Percentiles rank a stretch among this genome's conserved stretches.
These are phyloP conservation scores for Hymenoscyphus fraxineus DNA, from an alignment of 2,329 filamentous ascomycete species.

Conservation along the genomic window DNA sequence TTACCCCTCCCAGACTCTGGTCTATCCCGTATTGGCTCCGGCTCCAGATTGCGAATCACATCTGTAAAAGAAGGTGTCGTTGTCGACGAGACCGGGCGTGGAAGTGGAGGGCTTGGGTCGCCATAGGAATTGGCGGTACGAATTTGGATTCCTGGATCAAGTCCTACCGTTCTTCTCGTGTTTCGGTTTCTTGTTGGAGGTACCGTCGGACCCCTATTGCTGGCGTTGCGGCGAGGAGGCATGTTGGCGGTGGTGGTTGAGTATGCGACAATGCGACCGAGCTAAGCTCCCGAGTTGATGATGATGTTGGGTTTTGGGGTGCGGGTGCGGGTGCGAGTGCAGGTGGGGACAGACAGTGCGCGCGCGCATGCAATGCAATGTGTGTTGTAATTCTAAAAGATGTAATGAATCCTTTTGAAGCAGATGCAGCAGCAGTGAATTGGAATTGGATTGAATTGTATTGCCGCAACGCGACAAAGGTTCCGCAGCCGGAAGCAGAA, in stretches of 20 bases:
- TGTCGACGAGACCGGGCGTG: not conserved
- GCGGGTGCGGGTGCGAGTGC: too few species aligned
- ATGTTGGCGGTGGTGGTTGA: not conserved
- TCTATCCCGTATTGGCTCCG: not conserved
- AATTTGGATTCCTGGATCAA: not conserved
- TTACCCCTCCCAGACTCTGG: not conserved
- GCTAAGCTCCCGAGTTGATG: too few species aligned
- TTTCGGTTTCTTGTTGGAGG: not conserved
- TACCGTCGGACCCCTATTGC: not conserved
- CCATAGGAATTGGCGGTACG: conserved; percentile 1
- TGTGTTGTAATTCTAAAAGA: not conserved
- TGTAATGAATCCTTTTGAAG: not conserved
- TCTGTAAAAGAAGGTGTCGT: not conserved
- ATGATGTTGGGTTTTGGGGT: not conserved
- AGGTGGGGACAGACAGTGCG: not conserved
- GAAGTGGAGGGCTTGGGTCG: not conserved
- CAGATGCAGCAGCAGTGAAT: not conserved
- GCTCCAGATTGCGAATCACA: not conserved
- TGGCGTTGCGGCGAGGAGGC: not conserved
- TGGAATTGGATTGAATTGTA: not conserved
- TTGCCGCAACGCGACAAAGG: not conserved
- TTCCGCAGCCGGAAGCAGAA: not conserved
- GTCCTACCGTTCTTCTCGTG: not conserved
- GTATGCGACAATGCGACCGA: not conserved
- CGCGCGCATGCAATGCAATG: not conserved